Conservation (phyloP, 2,329 filamentous ascomycete genomes). For the Colletotrichum tropicale region DNA sequence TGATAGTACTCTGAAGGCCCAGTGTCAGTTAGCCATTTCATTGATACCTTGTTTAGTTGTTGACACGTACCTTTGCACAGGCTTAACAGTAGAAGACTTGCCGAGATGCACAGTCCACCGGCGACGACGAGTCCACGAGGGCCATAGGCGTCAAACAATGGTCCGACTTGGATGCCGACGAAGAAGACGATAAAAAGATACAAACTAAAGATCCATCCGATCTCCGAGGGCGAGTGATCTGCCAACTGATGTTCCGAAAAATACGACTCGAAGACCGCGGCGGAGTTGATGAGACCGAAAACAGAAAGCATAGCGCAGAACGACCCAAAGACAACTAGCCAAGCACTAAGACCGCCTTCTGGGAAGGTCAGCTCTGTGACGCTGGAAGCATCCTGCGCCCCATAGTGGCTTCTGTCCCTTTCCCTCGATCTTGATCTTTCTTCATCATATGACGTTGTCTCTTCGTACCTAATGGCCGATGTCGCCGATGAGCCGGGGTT, state of each 20-base stretch:
- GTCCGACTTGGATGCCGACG: slow-evolving; percentile 81
- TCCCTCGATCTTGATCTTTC: not conserved
- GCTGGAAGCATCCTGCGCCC: not conserved
- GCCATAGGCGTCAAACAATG: slow-evolving; percentile 79
- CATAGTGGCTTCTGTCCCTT: not conserved
- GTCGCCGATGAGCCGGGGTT: not conserved
- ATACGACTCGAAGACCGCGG: slow-evolving; percentile 82
- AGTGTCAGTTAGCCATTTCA: not conserved
- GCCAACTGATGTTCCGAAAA: slow-evolving; percentile 73
- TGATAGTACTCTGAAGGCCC: slow-evolving; percentile 69
- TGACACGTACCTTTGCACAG: slow-evolving; percentile 58
- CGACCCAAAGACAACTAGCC: slow-evolving; percentile 79
- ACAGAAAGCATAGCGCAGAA: slow-evolving; percentile 74
- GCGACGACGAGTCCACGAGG: slow-evolving; percentile 68
- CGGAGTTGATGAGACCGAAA: slow-evolving; percentile 75
- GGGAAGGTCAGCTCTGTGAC: slow-evolving; percentile 42
- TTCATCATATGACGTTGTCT: not conserved
- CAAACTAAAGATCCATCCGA: slow-evolving; percentile 88
- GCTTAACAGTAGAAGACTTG: slow-evolving; percentile 70
- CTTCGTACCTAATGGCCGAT: not conserved
- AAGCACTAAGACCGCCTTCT: slow-evolving; percentile 74
- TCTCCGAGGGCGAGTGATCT: slow-evolving; percentile 67
- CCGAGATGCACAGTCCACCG: slow-evolving; percentile 66
- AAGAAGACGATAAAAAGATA: slow-evolving; percentile 85
- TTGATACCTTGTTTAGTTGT: not conserved